phyloP scores from a whole-genome alignment of 306 rosid genomes.

The Prosopis cineraria region DNA sequence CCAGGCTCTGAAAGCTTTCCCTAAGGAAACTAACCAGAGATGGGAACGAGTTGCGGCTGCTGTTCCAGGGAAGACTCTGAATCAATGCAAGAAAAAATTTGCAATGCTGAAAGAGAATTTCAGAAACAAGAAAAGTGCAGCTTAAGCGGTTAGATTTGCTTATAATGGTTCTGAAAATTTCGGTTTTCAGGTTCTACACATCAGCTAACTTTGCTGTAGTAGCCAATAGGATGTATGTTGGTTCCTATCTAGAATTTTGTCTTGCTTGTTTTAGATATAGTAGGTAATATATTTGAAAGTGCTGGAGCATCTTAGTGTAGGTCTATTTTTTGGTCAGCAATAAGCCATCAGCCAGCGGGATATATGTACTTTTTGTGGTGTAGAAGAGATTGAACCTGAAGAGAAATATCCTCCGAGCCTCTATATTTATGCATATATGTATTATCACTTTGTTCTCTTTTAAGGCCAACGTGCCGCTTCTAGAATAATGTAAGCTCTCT shows the following conservation, averaged over 20 bases:
- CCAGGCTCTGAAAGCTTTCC: conserved; percentile 94
- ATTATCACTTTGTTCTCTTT: background rate
- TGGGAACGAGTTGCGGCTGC: conserved; percentile 97
- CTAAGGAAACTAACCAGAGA: conserved; percentile 83
- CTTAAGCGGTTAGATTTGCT: conserved; percentile 35
- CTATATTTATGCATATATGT: background rate
- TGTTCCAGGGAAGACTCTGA: conserved; percentile 89
- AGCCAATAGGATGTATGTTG: conserved; percentile 5
- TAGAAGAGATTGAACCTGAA: background rate
- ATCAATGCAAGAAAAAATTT: conserved; percentile 91
- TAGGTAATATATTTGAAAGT: conserved; percentile 40
- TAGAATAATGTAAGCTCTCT: background rate
- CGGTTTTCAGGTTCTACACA: background rate
- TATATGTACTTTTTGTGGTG: background rate
- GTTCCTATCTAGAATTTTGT: conserved; percentile 39
- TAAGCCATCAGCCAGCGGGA: conserved; percentile 1
- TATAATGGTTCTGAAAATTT: background rate
- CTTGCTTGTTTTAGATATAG: conserved; percentile 38
- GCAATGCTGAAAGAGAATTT: conserved; percentile 83
- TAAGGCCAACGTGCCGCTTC: background rate
- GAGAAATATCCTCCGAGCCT: background rate
- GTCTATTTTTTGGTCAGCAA: conserved; percentile 1
- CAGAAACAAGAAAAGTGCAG: conserved; percentile 78
- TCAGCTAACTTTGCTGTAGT: conserved; percentile 5
- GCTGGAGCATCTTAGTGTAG: conserved; percentile 22